Percentiles rank a stretch among this genome's conserved stretches.
phyloP scores from a whole-genome alignment of 176 grass and related monocot species.

The Aegilops umbellulata region DNA sequence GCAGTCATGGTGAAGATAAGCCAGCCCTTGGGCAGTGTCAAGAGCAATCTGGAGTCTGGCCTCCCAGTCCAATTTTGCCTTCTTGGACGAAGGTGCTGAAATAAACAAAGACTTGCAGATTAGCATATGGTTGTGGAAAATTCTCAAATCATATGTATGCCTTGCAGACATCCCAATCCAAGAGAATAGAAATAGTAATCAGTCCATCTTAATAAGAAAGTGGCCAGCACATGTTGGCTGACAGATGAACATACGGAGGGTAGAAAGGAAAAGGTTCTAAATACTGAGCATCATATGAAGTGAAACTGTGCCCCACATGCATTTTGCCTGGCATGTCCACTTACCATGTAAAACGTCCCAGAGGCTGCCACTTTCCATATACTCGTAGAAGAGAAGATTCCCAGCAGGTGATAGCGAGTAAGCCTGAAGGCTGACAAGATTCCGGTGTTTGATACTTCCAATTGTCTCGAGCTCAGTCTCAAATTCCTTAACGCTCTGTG shows the following conservation, averaged over 20 bases:
- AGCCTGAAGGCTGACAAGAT: constrained; percentile 85
- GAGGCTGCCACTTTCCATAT: constrained; percentile 93
- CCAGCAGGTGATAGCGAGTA: constrained; percentile 88
- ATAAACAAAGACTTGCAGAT: constrained; percentile 5
- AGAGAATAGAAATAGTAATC: constrained; percentile 14
- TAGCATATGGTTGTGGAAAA: not conserved
- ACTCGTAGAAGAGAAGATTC: constrained; percentile 93
- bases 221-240: constrained; percentile 15
- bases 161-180: constrained; percentile 16
- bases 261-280: constrained; percentile 13
- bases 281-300: not conserved
- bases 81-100: constrained; percentile 64
- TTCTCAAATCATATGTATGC: not conserved
- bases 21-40: constrained; percentile 79
- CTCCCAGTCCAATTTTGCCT: constrained; percentile 78
- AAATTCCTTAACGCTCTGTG: constrained; percentile 79
- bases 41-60: constrained; percentile 71
- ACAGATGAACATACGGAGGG: constrained; percentile 9
- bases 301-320: not conserved
- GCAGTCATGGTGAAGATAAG: constrained; percentile 93
- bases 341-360: constrained; percentile 95
- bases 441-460: constrained; percentile 90
- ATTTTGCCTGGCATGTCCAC: constrained; percentile 18
- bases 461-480: constrained; percentile 87
- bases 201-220: constrained; percentile 9